Evolutionary conservation across 192 early-diverging fungal genomes (phyloP), one percentile per base, ranked within the genome.

Genomic region (Mortierella claussenii): DNA sequence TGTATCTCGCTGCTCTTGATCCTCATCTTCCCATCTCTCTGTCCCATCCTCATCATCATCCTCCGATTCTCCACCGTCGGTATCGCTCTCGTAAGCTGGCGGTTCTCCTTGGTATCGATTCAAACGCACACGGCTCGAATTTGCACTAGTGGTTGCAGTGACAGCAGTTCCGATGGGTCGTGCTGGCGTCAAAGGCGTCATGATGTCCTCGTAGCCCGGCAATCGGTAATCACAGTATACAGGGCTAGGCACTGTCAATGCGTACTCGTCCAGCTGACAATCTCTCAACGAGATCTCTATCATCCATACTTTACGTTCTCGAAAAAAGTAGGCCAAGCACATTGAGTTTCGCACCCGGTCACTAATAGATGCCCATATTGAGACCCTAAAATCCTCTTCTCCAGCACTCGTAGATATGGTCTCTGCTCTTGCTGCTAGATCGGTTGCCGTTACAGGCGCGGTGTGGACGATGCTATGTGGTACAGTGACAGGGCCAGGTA

Each of bases 171-270:
- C 54, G 12, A 11, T 48, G 3, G 47, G 18, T n/a, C n/a, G n/a
- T n/a, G n/a, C n/a, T n/a, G n/a, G n/a, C n/a, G n/a, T n/a, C n/a
- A n/a, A n/a, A n/a, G n/a, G n/a, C n/a, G n/a, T n/a, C 55, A 75
- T 34, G 6, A 36, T 34, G 27, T 76, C 73, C 0, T 67, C 64
- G 27, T 76, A 76, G 13, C 44, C 58, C 0, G 73, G 73, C n/a
- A 76, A 26, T 4, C 73, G 64, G 24, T 76, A 76, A 21, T 47
- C 73, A 13, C 64, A 76, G 27, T 76, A 76, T 4, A 76, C 73
- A 12, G 73, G 73, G 18, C 52, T 76, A 3, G 73, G 73, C 1
- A 76, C 65, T 11, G 36, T 67, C 52, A 76, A 15, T 7, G 59
- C 30, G 28, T 76, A 66, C 26, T 76, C 73, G 30, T 76, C 73